Evolutionary conservation across 805 yeast species (phyloP).

Genomic region (Maudiozyma bulderi): DNA sequence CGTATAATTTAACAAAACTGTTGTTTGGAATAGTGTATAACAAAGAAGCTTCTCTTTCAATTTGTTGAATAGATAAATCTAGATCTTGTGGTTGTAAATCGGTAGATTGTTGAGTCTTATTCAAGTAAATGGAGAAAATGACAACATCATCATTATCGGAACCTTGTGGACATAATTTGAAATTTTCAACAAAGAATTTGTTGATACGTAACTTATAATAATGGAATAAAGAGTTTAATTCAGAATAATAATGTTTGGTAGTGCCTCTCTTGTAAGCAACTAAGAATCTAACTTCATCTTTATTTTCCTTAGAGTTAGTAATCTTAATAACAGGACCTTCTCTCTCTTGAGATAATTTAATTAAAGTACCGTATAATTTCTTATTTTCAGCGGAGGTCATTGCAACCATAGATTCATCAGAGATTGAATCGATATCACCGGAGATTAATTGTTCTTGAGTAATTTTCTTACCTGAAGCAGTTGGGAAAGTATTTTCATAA

Average conservation of each 20-base stretch:
- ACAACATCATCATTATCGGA: slow-evolving; percentile 63
- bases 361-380: slow-evolving; percentile 60
- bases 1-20: slow-evolving; percentile 64
- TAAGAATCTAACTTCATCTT: slow-evolving; percentile 77
- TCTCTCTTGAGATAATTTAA: slow-evolving; percentile 56
- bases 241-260: slow-evolving; percentile 79
- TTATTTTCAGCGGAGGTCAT: slow-evolving; percentile 77
- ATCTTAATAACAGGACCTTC: slow-evolving; percentile 92
- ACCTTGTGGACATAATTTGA: slow-evolving; percentile 33
- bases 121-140: slow-evolving; percentile 76
- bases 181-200: slow-evolving; percentile 90
- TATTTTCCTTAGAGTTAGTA: slow-evolving; percentile 58
- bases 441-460: slow-evolving; percentile 11
- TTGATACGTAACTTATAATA: slow-evolving; percentile 79
- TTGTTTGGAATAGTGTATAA: slow-evolving; percentile 86
- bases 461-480: slow-evolving; percentile 10
- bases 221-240: slow-evolving; percentile 75
- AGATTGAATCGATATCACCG: slow-evolving; percentile 52
- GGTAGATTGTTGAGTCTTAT: slow-evolving; percentile 43
- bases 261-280: slow-evolving; percentile 81
- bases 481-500: slow-evolving; percentile 54
- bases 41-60: slow-evolving; percentile 87
- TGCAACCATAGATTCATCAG: slow-evolving; percentile 68
- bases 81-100: slow-evolving; percentile 24
- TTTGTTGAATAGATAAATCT: slow-evolving; percentile 76